Base-by-base conservation (phyloP, 2,329 filamentous ascomycete genomes). In the Exophiala alcalophila region DNA sequence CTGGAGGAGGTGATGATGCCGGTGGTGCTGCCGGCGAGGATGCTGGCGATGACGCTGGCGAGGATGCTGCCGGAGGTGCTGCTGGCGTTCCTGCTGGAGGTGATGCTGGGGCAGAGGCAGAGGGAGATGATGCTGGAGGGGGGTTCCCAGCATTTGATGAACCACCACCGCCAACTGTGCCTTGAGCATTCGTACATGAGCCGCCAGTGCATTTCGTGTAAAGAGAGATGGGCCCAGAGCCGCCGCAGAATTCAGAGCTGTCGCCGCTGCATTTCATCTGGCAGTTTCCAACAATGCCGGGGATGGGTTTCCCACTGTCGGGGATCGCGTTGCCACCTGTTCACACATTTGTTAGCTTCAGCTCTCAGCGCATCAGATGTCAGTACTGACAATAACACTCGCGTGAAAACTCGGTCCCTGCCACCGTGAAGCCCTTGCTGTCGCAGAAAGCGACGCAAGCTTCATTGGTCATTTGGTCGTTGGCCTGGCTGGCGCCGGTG, bases 401-500 rank as follows among this genome's bases (percentile, higher is more conserved):
- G 16, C 32, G 44, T 4, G 47, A 39, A 26, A 61, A 58, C 47
- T 64, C 58, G 16, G 58, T 56, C 1, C 61, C 61, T 8, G 61
- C 55, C 34, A 59, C 56, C 21, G 51, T 52, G 50, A 61, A 64
- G 5, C 60, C 61, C 20, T 59, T 57, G 42, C 49, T 46, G 12
- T 49, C 49, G 33, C 61, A 64, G 48, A 58, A 57, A 10, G 54
- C 52, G 32, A 60, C 54, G 41, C 61, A 63, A n/a, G 42, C 47
- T 15, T 59, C 52, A 14, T 55, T 53, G 31, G 59, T 60, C 48
- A 58, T 56, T 34, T 52, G 41, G 11, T 26, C 47, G 18, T 54
- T 44, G 21, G 45, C 49, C 37, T 50, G 46, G 46, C 36, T 56
- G 18, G 52, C 48, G 20, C 47, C 57, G n/a, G 51, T 50, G 19